Evolutionary conservation across 2,329 filamentous ascomycete genomes (phyloP), one percentile per base, ranked within the genome.

Genomic region (Pyrenophora seminiperda): DNA sequence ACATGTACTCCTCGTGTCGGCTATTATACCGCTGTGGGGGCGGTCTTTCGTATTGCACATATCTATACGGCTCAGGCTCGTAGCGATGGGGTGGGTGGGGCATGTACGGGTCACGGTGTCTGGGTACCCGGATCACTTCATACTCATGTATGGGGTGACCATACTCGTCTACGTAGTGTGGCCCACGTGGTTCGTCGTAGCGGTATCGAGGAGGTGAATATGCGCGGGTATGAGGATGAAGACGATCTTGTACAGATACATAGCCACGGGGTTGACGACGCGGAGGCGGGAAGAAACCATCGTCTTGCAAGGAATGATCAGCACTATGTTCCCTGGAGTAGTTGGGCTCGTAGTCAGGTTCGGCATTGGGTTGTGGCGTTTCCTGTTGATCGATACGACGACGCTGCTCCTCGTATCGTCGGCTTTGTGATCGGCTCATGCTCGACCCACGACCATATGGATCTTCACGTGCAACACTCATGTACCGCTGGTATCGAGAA

Each of bases 381-480:
- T 73, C 70, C 40, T 70, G 66, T 42, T 73, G 64, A 46, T 72
- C 66, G 32, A 73, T 63, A 9, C 69, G 65, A 18, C 70, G 69
- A 7, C 67, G 65, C 18, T 70, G 65, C 41, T 72, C 65, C 38
- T 71, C 70, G 34, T 73, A 73, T 58, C 70, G 54, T 36, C 62
- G 64, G 32, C 67, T 67, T 47, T 73, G 69, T 10, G 69, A 66
- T 15, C 70, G 67, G 15, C 63, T 66, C 50, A 72, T 69, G 50
- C 66, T 72, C 5, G 69, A 57, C 6, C 64, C 68, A 20, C 70
- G 67, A 37, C 62, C 60, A 37, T 68, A 70, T 40, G 66, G 65
- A n/a, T 73, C 70, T 4, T 72, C 68, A 24, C 67, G 66, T 14
- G 61, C 59, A 27, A 69, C 60, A 18, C 66, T 70, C 66, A 70